Base-by-base conservation (phyloP, 176 grass and related monocot species). In the Areca catechu region DNA sequence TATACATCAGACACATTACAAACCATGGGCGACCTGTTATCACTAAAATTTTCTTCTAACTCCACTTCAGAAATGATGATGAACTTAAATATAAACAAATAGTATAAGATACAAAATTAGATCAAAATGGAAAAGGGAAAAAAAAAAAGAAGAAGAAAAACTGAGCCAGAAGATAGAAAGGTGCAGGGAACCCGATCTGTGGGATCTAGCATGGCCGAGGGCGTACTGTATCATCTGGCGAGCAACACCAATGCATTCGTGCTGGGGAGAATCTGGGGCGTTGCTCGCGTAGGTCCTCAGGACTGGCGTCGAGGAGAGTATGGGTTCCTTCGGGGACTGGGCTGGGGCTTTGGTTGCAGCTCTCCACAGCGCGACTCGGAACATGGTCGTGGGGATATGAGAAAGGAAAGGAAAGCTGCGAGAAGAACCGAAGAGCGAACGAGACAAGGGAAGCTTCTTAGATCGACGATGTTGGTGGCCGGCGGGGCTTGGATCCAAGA, bases 141-240 rank as follows among this genome's bases (percentile, higher is more conserved):
- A n/a, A n/a, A n/a, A n/a, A n/a, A n/a, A n/a, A n/a, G n/a, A n/a
- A n/a, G n/a, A 20, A 4, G 2, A 1, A 29, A n/a, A 4, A 59
- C 15, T 5, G 2, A 5, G 14, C 10, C 2, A 12, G 14, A 43
- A 12, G 3, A 51, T 17, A 20, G 48, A 19, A 4, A 5, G 17
- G 1, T 62, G 30, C 63, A 15, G 21, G 14, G 3, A 19, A 96
- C 92, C 83, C 72, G 92, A 75, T 22, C 75, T 72, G 63, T 75
- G 83, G 10, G 67, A 71, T 20, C 62, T 67, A 34, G 67, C 75
- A 57, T 75, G 73, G 21, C 80, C 75, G 51, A 91, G 75, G 21
- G 92, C 83, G 81, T 91, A 91, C 10, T 76, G 77, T 61, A 91
- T 82, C 86, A 97, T 91, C 56, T 67, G 49, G 18, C 34, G 10